Percentiles rank a stretch among this genome's conserved stretches.
Evolutionary conservation across 78 protist species (phyloP).

Genomic region (Creolimax fragrantissima): DNA sequence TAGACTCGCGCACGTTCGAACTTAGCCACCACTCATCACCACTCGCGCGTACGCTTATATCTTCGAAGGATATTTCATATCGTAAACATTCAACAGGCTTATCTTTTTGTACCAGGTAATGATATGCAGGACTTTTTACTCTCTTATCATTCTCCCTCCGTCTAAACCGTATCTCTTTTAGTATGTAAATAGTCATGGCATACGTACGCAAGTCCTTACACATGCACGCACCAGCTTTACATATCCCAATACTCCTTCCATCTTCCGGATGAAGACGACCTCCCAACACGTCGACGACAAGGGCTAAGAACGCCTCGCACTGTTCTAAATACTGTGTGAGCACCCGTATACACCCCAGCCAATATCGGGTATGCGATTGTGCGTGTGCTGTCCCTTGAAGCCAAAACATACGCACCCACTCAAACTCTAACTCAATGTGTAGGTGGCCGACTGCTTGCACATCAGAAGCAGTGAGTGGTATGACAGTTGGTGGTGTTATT

Average conservation of each 20-base stretch:
- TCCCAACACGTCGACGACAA: neutral
- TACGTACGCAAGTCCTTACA: neutral
- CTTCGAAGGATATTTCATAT: neutral
- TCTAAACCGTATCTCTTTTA: neutral
- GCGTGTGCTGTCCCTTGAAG: neutral
- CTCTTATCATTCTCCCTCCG: neutral
- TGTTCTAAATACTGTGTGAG: neutral
- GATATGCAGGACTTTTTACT: neutral
- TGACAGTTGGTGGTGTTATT: neutral
- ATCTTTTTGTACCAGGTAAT: neutral
- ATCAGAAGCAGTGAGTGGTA: neutral
- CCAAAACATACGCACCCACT: slow-evolving; percentile 16
- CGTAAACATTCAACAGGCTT: neutral
- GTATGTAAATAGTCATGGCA: neutral
- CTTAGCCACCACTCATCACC: neutral
- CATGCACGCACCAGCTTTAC: neutral
- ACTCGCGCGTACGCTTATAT: neutral
- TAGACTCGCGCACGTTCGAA: neutral
- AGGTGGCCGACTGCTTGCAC: neutral
- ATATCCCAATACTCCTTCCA: too few species aligned
- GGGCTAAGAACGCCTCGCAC: neutral
- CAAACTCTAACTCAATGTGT: neutral
- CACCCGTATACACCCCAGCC: neutral
- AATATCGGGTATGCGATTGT: neutral
- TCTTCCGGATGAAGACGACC: too few species aligned